A percentile compares a stretch with the other conserved stretches of the same genome.
Conservation (phyloP, 1,284 basidiomycete species). For the Xerocomus nothofagi region DNA sequence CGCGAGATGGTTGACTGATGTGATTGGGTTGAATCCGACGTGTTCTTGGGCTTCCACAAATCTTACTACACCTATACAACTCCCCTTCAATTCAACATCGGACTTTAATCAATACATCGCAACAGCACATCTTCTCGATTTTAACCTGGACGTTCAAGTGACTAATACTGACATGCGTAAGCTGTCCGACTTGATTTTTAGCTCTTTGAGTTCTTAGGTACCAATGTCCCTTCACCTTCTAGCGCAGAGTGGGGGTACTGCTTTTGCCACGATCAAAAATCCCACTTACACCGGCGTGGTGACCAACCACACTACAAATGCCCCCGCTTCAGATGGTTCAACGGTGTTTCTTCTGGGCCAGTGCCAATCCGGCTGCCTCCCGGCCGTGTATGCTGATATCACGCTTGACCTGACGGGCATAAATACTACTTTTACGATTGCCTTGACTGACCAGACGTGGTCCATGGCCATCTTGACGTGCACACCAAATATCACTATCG, state of each 20-base stretch:
- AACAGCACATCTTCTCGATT: slow-evolving; percentile 18
- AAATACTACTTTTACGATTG: slow-evolving; percentile 15
- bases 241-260: background rate
- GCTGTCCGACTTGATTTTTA: background rate
- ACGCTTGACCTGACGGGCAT: slow-evolving; percentile 16
- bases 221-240: background rate
- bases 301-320: slow-evolving; percentile 27
- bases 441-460: slow-evolving; percentile 18
- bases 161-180: slow-evolving; percentile 6
- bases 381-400: background rate
- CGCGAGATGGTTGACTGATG: slow-evolving; percentile 33
- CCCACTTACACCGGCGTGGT: slow-evolving; percentile 11
- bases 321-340: slow-evolving; percentile 21
- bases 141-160: slow-evolving; percentile 23
- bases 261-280: slow-evolving; percentile 12
- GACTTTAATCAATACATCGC: background rate
- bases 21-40: slow-evolving; percentile 26
- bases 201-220: background rate
- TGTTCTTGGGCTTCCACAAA: slow-evolving; percentile 33
- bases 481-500: slow-evolving; percentile 24
- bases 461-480: slow-evolving; percentile 25
- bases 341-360: slow-evolving; percentile 23
- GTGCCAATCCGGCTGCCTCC: slow-evolving; percentile 21
- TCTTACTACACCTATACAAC: slow-evolving; percentile 18
- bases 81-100: slow-evolving; percentile 14